Conservation (phyloP, 176 grass and related monocot species). For the Raddia guianensis region DNA sequence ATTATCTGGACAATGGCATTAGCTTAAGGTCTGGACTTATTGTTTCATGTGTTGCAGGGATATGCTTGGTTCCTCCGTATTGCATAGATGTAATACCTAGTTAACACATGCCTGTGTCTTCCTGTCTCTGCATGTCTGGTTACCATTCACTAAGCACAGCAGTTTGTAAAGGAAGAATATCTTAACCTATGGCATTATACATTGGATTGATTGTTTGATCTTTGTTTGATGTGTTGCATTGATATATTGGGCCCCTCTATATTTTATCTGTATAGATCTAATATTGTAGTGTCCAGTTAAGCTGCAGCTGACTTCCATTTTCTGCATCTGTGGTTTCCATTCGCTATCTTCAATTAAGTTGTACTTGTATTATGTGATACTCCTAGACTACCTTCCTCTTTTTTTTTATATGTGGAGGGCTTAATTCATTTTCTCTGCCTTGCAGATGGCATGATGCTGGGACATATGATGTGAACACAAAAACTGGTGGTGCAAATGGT, state of each 20-base stretch:
- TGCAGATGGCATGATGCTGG: constrained; percentile 99
- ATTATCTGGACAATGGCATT: no score
- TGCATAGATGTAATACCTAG: no score
- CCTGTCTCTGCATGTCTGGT: no score
- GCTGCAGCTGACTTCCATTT: neutral
- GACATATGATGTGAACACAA: constrained; percentile 81
- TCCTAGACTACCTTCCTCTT: neutral
- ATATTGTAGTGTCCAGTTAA: neutral
- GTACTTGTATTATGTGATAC: neutral
- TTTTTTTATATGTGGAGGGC: neutral
- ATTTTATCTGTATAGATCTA: neutral
- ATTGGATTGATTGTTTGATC: neutral
- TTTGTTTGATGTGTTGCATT: neutral
- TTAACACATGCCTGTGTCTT: no score
- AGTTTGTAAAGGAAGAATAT: neutral
- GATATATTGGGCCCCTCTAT: neutral
- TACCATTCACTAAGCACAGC: neutral
- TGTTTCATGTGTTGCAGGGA: no score
- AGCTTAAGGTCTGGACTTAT: no score
- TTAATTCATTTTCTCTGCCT: constrained; percentile 21
- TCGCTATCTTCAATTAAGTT: neutral
- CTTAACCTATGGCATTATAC: neutral
- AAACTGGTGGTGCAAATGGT: constrained; percentile 93
- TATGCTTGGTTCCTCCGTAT: no score
- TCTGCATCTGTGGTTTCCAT: neutral